Conservation (phyloP, 345 rosid species). For the Boechera divaricarpa region DNA sequence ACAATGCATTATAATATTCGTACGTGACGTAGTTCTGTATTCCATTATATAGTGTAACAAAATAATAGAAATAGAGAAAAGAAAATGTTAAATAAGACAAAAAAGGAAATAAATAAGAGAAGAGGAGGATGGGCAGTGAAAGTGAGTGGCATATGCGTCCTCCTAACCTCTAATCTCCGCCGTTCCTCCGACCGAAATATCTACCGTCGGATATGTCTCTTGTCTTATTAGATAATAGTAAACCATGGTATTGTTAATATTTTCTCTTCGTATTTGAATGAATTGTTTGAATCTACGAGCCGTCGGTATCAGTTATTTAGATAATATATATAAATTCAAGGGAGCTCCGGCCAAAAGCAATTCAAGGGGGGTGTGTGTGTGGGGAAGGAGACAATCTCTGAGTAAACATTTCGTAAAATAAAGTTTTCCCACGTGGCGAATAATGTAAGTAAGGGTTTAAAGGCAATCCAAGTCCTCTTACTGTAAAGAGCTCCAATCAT, state of each 20-base stretch:
- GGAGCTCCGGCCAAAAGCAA: neutral
- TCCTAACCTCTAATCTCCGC: slow-evolving; percentile 11
- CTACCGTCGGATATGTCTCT: slow-evolving; percentile 25
- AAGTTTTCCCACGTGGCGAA: slow-evolving; percentile 28
- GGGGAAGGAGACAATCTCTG: slow-evolving; percentile 32
- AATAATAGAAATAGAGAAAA: neutral
- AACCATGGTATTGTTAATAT: neutral
- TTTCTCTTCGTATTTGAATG: neutral
- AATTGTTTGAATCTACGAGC: slow-evolving; percentile 1
- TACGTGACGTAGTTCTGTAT: slow-evolving; percentile 35
- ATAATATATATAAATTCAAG: neutral
- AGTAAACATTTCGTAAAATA: slow-evolving; percentile 2
- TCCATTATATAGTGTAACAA: slow-evolving; percentile 15
- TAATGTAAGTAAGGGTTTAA: slow-evolving; percentile 22
- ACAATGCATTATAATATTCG: slow-evolving; percentile 11
- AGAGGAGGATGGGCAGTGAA: slow-evolving; percentile 39
- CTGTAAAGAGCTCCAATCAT: slow-evolving; percentile 15
- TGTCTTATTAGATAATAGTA: neutral
- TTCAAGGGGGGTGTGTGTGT: neutral
- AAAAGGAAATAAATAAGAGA: slow-evolving; percentile 23
- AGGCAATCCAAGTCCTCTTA: slow-evolving; percentile 20
- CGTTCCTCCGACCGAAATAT: slow-evolving; percentile 39
- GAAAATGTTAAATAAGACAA: slow-evolving; percentile 12
- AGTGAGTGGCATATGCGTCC: slow-evolving; percentile 39
- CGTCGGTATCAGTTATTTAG: slow-evolving; percentile 14